Conservation (phyloP, 345 rosid species). For the Eucalyptus tenuipes region DNA sequence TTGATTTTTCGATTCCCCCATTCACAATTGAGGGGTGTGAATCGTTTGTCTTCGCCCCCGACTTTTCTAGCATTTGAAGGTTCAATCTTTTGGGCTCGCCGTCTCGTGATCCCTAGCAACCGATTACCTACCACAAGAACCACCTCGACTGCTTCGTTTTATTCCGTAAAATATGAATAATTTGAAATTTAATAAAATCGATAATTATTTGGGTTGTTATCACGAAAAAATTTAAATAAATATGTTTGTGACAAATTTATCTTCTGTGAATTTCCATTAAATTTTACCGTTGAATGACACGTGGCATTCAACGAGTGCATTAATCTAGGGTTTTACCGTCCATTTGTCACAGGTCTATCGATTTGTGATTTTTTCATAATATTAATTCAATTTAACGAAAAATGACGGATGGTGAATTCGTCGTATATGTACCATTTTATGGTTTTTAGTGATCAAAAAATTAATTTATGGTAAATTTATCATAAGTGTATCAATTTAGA, state of each 20-base stretch:
- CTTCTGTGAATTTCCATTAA: no score
- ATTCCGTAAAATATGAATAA: neutral
- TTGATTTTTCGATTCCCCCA: neutral
- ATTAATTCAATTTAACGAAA: no score
- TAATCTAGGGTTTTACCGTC: fast-evolving
- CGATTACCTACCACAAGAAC: neutral
- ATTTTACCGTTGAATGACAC: no score
- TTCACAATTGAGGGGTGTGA: neutral
- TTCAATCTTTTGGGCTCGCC: neutral
- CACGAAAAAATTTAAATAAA: fast-evolving
- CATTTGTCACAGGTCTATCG: fast-evolving
- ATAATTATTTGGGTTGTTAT: neutral
- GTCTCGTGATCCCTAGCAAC: neutral
- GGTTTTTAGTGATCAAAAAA: no score
- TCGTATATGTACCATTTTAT: no score
- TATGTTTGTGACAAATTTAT: no score
- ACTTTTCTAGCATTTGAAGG: neutral
- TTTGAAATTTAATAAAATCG: neutral
- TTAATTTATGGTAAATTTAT: no score
- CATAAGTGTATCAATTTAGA: no score
- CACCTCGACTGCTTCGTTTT: neutral
- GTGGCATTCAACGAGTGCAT: no score
- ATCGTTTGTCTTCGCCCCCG: neutral
- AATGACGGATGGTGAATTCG: fast-evolving
- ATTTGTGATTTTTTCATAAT: no score